phyloP scores from a whole-genome alignment of 1,139 yeast genomes.

The Sugiyamaella castrensis region DNA sequence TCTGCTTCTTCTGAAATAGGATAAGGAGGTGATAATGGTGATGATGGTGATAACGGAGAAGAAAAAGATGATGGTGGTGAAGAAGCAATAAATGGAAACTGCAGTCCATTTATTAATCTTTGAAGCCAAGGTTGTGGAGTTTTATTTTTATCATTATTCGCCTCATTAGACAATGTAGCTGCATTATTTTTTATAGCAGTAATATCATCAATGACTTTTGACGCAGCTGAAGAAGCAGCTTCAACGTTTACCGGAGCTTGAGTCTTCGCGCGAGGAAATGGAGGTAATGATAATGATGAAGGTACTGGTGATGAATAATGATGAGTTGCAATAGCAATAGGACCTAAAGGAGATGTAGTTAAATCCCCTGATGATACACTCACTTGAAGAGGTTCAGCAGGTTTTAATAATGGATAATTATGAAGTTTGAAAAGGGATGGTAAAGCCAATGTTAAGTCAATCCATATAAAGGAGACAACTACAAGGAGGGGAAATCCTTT shows the following conservation, averaged over 20 bases:
- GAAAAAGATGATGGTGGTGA: not conserved
- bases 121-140: not conserved
- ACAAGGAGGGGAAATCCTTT: too few species aligned
- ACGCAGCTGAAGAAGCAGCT: conserved; percentile 13
- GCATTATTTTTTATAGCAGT: not conserved
- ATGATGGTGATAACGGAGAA: not conserved
- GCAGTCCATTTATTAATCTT: conserved; percentile 16
- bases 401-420: conserved; percentile 3
- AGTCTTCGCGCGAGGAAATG: conserved; percentile 13
- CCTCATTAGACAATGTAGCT: conserved; percentile 2
- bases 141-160: not conserved
- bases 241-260: conserved; percentile 17
- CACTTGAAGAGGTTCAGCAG: not conserved
- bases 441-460: not conserved
- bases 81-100: conserved; percentile 15
- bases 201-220: not conserved
- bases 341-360: too few species aligned
- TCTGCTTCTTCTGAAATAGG: conserved; percentile 2
- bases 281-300: conserved; percentile 1
- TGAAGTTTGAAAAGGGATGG: conserved; percentile 8
- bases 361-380: not conserved
- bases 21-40: not conserved
- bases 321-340: too few species aligned
- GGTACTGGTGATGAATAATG: conserved; percentile 6
- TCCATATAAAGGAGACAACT: too few species aligned